These are phyloP conservation scores for Gentiana macrophylla DNA, from an alignment of 257 asterid genomes.

Conservation along the genomic window DNA sequence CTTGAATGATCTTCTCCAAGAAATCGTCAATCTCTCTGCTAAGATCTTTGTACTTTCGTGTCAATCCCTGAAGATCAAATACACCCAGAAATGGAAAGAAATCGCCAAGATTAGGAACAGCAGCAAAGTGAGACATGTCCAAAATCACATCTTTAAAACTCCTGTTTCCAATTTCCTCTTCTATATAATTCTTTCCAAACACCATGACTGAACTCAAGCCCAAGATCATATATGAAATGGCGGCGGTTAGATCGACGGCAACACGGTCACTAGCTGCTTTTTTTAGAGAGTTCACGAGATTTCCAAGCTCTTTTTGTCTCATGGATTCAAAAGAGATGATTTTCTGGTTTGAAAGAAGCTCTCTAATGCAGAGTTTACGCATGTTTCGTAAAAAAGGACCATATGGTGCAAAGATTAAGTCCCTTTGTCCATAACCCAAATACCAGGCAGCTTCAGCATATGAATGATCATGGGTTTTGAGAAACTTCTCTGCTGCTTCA, in stretches of 20 bases:
- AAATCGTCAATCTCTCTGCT: slow-evolving; percentile 12
- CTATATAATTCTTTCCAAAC: slow-evolving; percentile 15
- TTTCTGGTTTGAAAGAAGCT: slow-evolving; percentile 12
- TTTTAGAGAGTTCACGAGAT: slow-evolving; percentile 7
- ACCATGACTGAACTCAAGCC: slow-evolving; percentile 17
- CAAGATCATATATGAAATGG: slow-evolving; percentile 1
- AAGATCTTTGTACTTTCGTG: slow-evolving; percentile 6
- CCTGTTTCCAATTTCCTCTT: slow-evolving; percentile 10
- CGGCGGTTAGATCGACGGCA: slow-evolving; percentile 8
- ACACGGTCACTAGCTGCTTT: background rate
- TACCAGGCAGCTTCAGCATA: slow-evolving; percentile 17
- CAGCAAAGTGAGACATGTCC: background rate
- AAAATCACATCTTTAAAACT: slow-evolving; percentile 13
- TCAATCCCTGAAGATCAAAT: slow-evolving; percentile 18
- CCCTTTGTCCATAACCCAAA: slow-evolving; percentile 8
- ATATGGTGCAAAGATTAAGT: slow-evolving; percentile 7
- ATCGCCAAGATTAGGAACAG: slow-evolving; percentile 15
- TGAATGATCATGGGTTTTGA: slow-evolving; percentile 11
- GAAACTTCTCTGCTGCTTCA: slow-evolving; percentile 10
- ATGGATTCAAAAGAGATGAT: slow-evolving; percentile 8
- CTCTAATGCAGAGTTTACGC: slow-evolving; percentile 10
- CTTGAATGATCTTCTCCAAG: slow-evolving; percentile 18
- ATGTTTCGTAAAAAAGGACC: slow-evolving; percentile 16
- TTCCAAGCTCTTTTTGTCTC: slow-evolving; percentile 10
- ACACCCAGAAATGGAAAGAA: slow-evolving; percentile 12